Evolutionary conservation across 306 rosid species (phyloP).

Genomic region (Vicia sativa): DNA sequence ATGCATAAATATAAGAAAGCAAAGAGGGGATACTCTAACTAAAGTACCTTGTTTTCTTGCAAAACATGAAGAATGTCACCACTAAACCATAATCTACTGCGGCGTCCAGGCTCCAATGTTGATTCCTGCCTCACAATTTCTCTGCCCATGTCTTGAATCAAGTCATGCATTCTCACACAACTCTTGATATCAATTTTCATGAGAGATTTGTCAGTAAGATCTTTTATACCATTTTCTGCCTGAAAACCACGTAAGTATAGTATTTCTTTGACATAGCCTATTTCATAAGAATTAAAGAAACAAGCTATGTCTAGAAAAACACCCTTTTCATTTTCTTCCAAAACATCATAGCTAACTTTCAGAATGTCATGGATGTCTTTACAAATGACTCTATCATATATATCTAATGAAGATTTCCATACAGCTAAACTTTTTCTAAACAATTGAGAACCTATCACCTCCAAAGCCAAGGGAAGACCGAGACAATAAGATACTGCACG

Average conservation of each 20-base stretch:
- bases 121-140: constrained; percentile 27
- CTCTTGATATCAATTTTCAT: neutral
- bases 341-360: constrained; percentile 28
- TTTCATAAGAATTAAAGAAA: constrained; percentile 25
- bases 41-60: too few relatives aligned
- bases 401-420: neutral
- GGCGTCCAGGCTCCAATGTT: neutral
- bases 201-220: neutral
- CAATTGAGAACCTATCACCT: constrained; percentile 21
- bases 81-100: constrained; percentile 24
- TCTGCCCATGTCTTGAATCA: constrained; percentile 28
- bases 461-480: constrained; percentile 31
- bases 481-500: constrained; percentile 2
- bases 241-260: constrained; percentile 8
- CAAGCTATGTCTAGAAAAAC: constrained; percentile 21
- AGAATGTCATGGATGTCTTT: constrained; percentile 19
- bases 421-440: constrained; percentile 19
- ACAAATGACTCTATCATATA: neutral
- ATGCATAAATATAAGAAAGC: too few relatives aligned
- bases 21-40: too few relatives aligned
- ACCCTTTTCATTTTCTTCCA: constrained; percentile 17
- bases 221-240: neutral
- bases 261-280: constrained; percentile 3
- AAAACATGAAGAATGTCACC: constrained; percentile 14
- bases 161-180: constrained; percentile 19